phyloP scores from a whole-genome alignment of 805 yeast genomes.

The Ogataea corticis region DNA sequence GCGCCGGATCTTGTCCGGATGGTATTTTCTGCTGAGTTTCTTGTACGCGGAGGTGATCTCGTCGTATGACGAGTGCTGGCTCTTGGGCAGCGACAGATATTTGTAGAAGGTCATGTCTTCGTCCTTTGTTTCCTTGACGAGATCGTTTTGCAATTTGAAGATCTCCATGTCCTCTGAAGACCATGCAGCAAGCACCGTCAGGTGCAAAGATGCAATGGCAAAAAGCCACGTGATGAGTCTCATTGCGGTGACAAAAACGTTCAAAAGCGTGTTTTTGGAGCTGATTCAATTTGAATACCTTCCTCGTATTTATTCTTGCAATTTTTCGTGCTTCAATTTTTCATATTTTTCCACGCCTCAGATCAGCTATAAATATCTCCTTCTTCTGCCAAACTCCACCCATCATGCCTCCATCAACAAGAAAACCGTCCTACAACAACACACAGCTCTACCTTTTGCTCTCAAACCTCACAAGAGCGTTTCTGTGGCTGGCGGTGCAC shows the following conservation, averaged over 20 bases:
- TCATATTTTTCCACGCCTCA: too few species aligned
- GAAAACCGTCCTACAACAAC: constrained; percentile 19
- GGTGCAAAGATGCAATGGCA: constrained; percentile 2
- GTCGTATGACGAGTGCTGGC: constrained; percentile 44
- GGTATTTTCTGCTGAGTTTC: constrained; percentile 67
- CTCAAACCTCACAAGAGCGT: constrained; percentile 32
- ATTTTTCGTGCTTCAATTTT: too few species aligned
- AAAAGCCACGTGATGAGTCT: constrained; percentile 13
- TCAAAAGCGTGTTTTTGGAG: too few species aligned
- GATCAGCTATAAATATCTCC: too few species aligned
- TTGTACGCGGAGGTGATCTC: constrained; percentile 69
- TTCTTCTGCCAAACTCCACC: background rate
- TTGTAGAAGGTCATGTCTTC: constrained; percentile 61
- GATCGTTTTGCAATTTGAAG: constrained; percentile 61
- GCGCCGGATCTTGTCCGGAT: constrained; percentile 75
- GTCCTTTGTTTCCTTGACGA: constrained; percentile 55
- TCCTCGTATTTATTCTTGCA: too few species aligned
- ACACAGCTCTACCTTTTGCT: constrained; percentile 27
- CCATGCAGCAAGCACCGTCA: constrained; percentile 20
- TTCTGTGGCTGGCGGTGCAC: constrained; percentile 50
- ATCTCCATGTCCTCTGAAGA: constrained; percentile 72
- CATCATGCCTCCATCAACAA: constrained; percentile 18
- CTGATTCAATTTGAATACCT: too few species aligned
- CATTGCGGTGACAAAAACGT: constrained; percentile 4
- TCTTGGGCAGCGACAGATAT: constrained; percentile 53